Percentiles rank a stretch among this genome's conserved stretches.
phyloP scores from a whole-genome alignment of 1,284 basidiomycete genomes.

The Calocybe gambosa region DNA sequence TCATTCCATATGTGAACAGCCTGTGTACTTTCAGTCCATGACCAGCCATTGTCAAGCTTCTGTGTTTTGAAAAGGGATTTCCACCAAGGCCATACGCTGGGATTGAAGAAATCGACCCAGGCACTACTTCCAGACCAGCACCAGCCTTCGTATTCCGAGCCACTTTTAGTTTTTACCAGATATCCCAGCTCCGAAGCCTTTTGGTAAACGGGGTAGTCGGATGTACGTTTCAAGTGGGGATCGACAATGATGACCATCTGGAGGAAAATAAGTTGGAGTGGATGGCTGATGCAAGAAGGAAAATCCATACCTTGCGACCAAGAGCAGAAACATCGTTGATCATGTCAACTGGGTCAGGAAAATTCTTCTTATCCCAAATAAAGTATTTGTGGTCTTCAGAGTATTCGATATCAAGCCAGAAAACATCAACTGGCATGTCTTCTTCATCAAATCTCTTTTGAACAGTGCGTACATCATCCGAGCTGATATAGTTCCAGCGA shows the following conservation, averaged over 20 bases:
- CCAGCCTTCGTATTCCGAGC: conserved; percentile 93
- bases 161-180: conserved; percentile 76
- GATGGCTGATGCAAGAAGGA: not conserved
- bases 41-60: conserved; percentile 44
- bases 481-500: conserved; percentile 96
- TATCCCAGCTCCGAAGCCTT: conserved; percentile 77
- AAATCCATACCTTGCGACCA: conserved; percentile 70
- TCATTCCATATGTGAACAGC: conserved; percentile 96
- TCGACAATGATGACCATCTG: conserved; percentile 98
- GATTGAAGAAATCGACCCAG: conserved; percentile 98
- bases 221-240: conserved; percentile 87
- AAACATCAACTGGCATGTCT: conserved; percentile 93
- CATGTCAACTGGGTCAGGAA: conserved; percentile 95
- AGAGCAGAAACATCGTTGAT: conserved; percentile 79
- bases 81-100: conserved; percentile 90
- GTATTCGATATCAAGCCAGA: conserved; percentile 99
- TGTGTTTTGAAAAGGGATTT: conserved; percentile 71
- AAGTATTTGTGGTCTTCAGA: conserved; percentile 95
- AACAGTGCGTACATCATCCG: conserved; percentile 85
- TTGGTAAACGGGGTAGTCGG: conserved; percentile 81
- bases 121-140: conserved; percentile 96
- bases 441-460: conserved; percentile 86
- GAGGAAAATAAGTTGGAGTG: not conserved
- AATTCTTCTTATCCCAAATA: conserved; percentile 90
- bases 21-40: conserved; percentile 73